Evolutionary conservation across 1,284 basidiomycete species (phyloP).

Genomic region (Pyrrhoderma noxium): DNA sequence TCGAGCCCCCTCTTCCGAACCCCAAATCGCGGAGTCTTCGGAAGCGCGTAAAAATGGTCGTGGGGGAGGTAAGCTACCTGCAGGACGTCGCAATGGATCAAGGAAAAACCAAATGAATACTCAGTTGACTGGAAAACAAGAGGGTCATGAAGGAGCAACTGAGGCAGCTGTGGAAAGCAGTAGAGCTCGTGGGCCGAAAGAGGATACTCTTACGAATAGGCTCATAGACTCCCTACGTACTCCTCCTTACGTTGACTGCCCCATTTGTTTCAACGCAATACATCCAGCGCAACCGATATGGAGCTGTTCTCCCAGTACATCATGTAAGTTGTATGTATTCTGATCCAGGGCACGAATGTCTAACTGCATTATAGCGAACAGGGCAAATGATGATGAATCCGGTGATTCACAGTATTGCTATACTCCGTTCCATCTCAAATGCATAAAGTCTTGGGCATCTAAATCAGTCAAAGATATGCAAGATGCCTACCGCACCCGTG

Average conservation of each 20-base stretch:
- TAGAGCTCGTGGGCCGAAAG: background rate
- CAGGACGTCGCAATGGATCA: background rate
- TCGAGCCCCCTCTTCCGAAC: background rate
- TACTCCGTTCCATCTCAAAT: constrained; percentile 80
- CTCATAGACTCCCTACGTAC: constrained; percentile 57
- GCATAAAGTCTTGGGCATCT: constrained; percentile 69
- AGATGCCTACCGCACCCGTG: constrained; percentile 69
- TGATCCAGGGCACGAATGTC: too few species aligned
- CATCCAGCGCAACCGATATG: constrained; percentile 67
- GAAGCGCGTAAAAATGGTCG: background rate
- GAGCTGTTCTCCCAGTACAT: constrained; percentile 57
- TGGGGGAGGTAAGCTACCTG: background rate
- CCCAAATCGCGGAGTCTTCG: background rate
- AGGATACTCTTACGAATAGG: constrained; percentile 51
- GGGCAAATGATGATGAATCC: constrained; percentile 24
- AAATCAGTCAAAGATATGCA: constrained; percentile 72
- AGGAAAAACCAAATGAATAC: constrained; percentile 13
- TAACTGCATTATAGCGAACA: constrained; percentile 17
- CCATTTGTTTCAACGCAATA: constrained; percentile 72
- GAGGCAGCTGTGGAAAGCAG: background rate
- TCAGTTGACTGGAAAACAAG: constrained; percentile 4
- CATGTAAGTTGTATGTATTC: too few species aligned
- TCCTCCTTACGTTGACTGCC: constrained; percentile 69
- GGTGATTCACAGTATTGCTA: constrained; percentile 59
- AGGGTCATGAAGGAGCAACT: background rate